Evolutionary conservation across 2,329 filamentous ascomycete genomes (phyloP).

Genomic region (Exophiala calicioides): DNA sequence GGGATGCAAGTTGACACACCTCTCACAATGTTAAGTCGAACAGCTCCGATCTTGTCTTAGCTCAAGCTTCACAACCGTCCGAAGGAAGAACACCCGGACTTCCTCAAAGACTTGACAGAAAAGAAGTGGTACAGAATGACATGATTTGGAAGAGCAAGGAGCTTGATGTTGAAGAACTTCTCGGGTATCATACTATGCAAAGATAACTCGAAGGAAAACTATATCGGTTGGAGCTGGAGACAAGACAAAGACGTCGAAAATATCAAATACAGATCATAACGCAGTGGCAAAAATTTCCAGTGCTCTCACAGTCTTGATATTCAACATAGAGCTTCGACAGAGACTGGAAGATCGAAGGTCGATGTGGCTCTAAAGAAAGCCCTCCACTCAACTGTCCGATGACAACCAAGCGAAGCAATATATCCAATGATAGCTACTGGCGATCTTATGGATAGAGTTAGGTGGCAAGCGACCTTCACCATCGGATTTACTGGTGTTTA

Average conservation of each 20-base stretch:
- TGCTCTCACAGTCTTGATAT: slow-evolving; percentile 4
- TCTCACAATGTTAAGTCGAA: background rate
- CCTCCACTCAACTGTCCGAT: background rate
- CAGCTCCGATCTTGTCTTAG: background rate
- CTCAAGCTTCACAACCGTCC: too few species aligned
- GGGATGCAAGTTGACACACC: background rate
- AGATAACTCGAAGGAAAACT: background rate
- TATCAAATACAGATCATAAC: background rate
- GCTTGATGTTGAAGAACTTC: background rate
- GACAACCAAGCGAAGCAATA: slow-evolving; percentile 4
- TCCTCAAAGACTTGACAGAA: too few species aligned
- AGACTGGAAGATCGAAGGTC: background rate
- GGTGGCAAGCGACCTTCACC: background rate
- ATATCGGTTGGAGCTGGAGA: slow-evolving; percentile 7
- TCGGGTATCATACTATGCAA: background rate
- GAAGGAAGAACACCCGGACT: too few species aligned
- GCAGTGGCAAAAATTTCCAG: too few species aligned
- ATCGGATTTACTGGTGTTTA: slow-evolving; percentile 4
- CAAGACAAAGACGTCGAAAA: background rate
- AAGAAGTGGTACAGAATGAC: too few species aligned
- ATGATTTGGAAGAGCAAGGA: too few species aligned
- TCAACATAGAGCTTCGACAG: background rate
- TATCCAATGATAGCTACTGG: background rate
- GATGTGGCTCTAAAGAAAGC: background rate
- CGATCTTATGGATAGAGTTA: background rate